Conservation (phyloP, 1,139 yeast species). For the Taphrina wiesneri region DNA sequence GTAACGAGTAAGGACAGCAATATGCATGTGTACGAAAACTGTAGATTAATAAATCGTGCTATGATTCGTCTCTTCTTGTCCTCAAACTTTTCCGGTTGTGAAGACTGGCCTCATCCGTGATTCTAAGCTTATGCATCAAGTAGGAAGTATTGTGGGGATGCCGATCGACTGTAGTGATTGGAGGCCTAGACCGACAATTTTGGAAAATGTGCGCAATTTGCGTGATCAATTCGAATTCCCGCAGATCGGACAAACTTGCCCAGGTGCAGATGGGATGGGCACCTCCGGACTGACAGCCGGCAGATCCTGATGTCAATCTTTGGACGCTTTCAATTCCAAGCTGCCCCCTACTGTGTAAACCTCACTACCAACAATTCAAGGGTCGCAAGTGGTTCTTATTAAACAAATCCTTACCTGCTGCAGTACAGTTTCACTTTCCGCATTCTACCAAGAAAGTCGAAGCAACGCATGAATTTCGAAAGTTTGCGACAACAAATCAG, state of each 20-base stretch:
- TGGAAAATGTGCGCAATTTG: background rate
- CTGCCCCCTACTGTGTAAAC: too few species aligned
- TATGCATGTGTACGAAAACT: background rate
- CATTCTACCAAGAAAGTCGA: background rate
- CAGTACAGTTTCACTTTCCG: background rate
- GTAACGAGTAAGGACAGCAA: too few species aligned
- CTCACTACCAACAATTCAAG: too few species aligned
- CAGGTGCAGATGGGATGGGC: too few species aligned
- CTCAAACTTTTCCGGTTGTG: too few species aligned
- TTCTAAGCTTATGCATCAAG: background rate
- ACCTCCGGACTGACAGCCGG: too few species aligned
- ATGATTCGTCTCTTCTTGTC: too few species aligned
- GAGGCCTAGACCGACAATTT: background rate
- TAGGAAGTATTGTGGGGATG: too few species aligned
- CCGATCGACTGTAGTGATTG: too few species aligned
- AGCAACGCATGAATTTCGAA: constrained; percentile 3
- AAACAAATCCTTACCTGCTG: background rate
- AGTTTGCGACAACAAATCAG: background rate
- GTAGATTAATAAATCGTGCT: background rate
- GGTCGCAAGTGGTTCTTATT: too few species aligned
- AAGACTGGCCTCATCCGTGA: too few species aligned
- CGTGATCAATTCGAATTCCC: background rate
- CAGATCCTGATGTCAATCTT: background rate
- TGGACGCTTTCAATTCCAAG: background rate
- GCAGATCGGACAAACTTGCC: too few species aligned